phyloP scores from a whole-genome alignment of 805 yeast genomes.

The Myxozyma monticola region DNA sequence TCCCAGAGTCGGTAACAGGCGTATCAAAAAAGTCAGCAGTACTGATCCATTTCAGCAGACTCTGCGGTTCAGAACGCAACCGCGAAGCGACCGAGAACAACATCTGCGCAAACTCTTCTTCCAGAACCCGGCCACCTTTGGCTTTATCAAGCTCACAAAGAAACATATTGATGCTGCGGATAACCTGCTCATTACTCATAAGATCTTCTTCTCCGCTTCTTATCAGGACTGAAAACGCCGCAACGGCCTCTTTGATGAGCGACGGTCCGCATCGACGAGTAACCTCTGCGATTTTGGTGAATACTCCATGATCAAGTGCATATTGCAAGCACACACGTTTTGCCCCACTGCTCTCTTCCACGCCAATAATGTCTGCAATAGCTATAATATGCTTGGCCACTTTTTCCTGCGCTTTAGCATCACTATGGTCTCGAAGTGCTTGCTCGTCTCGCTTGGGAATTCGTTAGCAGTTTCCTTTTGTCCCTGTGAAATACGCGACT shows the following conservation, averaged over 20 bases:
- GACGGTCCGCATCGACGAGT: conserved; percentile 13
- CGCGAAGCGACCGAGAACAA: conserved; percentile 28
- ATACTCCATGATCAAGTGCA: conserved; percentile 26
- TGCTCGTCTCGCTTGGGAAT: conserved; percentile 24
- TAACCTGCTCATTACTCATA: conserved; percentile 22
- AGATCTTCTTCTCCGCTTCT: conserved; percentile 22
- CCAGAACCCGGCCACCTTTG: conserved; percentile 12
- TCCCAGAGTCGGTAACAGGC: background rate
- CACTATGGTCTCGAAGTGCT: conserved; percentile 5
- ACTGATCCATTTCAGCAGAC: conserved; percentile 25
- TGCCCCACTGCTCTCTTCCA: conserved; percentile 16
- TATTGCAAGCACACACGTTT: conserved; percentile 18
- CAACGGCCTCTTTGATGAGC: conserved; percentile 16
- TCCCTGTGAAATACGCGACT: too few relatives aligned
- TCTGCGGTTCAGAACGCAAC: conserved; percentile 27
- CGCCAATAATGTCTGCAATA: conserved; percentile 18
- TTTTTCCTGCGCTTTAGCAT: conserved; percentile 2
- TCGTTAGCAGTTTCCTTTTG: too few relatives aligned
- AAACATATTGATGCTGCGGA: conserved; percentile 19
- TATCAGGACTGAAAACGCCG: conserved; percentile 21
- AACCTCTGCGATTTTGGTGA: conserved; percentile 23
- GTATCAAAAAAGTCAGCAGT: background rate
- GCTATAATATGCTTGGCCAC: conserved; percentile 12
- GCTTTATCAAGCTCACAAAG: conserved; percentile 15
- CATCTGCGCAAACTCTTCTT: conserved; percentile 28